Evolutionary conservation across 2,329 filamentous ascomycete species (phyloP).

Genomic region (Colletotrichum filicis): DNA sequence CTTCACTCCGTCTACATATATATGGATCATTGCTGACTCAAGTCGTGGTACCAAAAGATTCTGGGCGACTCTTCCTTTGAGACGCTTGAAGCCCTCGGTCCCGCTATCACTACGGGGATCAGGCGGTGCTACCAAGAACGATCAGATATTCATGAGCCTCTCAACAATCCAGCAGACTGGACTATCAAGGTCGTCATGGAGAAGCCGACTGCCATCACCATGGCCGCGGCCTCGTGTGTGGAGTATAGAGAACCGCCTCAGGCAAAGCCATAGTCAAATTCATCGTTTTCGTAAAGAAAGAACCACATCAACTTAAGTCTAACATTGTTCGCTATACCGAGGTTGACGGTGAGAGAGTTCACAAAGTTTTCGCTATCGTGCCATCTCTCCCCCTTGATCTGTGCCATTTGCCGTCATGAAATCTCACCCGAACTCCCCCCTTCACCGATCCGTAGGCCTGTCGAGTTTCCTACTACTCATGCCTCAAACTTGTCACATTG

Average conservation of each 20-base stretch:
- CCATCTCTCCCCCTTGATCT: not conserved
- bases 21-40: slow-evolving; percentile 3
- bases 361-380: not conserved
- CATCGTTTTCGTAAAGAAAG: not conserved
- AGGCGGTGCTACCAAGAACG: slow-evolving; percentile 52
- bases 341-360: not conserved
- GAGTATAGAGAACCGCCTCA: slow-evolving; percentile 51
- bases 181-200: slow-evolving; percentile 71
- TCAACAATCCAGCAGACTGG: slow-evolving; percentile 46
- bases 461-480: not conserved
- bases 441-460: not conserved
- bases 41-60: slow-evolving; percentile 47
- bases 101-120: slow-evolving; percentile 58
- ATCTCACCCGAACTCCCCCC: not conserved
- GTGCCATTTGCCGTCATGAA: not conserved
- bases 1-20: not conserved
- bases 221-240: slow-evolving; percentile 77
- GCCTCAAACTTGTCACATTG: slow-evolving; percentile 58
- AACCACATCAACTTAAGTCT: not conserved
- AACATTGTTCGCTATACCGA: not conserved
- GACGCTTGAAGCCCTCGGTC: slow-evolving; percentile 71
- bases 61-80: slow-evolving; percentile 68
- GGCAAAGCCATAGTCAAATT: not conserved
- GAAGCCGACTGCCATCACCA: slow-evolving; percentile 79
- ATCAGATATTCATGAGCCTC: not conserved